phyloP scores from a whole-genome alignment of 331 rosid genomes.

The Stylosanthes scabra region DNA sequence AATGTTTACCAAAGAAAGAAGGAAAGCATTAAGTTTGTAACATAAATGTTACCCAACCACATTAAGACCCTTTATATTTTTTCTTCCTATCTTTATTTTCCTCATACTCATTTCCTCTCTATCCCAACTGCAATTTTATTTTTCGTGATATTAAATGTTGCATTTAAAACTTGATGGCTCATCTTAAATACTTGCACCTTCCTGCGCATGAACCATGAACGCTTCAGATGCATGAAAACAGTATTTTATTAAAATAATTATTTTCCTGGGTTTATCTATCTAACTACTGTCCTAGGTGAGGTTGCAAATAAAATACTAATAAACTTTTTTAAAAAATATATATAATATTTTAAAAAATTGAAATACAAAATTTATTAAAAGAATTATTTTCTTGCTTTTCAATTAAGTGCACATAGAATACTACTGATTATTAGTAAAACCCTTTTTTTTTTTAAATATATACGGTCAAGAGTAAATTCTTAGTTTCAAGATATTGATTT shows the following conservation, averaged over 20 bases:
- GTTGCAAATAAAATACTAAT: too few relatives aligned
- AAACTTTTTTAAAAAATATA: too few relatives aligned
- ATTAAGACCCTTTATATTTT: constrained; percentile 20
- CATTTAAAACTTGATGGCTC: constrained; percentile 57
- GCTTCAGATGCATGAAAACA: constrained; percentile 24
- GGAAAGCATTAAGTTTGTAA: constrained; percentile 49
- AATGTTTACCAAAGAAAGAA: constrained; percentile 54
- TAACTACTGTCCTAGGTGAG: background rate
- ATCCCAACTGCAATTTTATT: constrained; percentile 39
- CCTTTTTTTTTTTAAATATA: too few relatives aligned
- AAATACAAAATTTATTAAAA: too few relatives aligned
- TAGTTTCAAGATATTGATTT: constrained; percentile 4
- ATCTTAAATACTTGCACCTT: constrained; percentile 60
- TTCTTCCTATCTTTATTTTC: constrained; percentile 25
- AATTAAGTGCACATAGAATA: too few relatives aligned
- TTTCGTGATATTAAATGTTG: constrained; percentile 54
- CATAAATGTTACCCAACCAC: constrained; percentile 55
- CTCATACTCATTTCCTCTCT: constrained; percentile 33
- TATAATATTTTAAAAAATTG: too few relatives aligned
- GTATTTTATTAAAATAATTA: background rate
- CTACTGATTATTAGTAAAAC: too few relatives aligned
- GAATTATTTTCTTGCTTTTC: too few relatives aligned
- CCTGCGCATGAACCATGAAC: constrained; percentile 36
- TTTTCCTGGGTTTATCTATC: background rate
- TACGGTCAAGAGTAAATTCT: background rate